Conservation (phyloP, 139 green algal species). For the Volvox africanus region DNA sequence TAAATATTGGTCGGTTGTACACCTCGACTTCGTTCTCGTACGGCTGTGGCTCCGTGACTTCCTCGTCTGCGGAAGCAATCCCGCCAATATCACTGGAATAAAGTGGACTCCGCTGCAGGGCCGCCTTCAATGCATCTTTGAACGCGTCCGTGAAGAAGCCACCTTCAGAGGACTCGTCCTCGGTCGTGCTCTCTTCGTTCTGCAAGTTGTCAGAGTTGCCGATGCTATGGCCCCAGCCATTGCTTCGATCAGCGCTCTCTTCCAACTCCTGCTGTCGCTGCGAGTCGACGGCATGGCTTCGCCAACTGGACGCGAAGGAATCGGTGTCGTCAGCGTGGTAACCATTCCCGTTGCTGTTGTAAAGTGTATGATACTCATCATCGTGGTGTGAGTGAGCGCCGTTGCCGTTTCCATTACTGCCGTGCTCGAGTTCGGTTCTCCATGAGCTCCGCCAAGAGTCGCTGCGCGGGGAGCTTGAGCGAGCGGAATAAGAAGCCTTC, state of each 20-base stretch:
- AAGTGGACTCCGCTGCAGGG: conserved; percentile 22
- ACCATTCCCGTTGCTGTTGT: conserved; percentile 1
- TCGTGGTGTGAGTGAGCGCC: not conserved
- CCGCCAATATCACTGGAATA: not conserved
- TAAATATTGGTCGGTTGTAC: not conserved
- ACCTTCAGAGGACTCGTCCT: not conserved
- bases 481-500: not conserved
- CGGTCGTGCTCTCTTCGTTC: not conserved
- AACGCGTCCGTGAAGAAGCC: conserved; percentile 33
- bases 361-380: not conserved
- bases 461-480: not conserved
- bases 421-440: conserved; percentile 1
- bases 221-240: not conserved
- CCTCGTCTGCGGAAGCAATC: not conserved
- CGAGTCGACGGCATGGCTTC: not conserved
- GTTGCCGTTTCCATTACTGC: not conserved
- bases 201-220: not conserved
- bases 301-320: not conserved
- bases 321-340: not conserved
- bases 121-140: not conserved
- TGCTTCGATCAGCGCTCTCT: not conserved
- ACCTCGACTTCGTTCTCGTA: not conserved
- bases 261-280: not conserved
- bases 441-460: conserved; percentile 2
- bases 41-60: not conserved